Evolutionary conservation across 345 rosid genomes (phyloP), one percentile per base, ranked within the genome.

Genomic region (Camelina laxa): DNA sequence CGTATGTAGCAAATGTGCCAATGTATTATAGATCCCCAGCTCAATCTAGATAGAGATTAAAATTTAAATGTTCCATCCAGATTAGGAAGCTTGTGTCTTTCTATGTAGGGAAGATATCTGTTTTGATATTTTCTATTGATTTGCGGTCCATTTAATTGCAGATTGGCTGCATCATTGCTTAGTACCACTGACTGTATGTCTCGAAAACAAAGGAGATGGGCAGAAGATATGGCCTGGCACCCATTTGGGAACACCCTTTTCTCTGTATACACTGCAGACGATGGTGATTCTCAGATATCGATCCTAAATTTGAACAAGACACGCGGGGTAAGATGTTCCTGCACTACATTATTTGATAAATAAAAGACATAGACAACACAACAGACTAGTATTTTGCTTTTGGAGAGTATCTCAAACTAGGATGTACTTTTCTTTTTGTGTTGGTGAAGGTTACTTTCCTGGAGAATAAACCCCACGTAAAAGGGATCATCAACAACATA

Each of bases 201-300:
- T 73, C 80, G 83, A 35, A 74, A 77, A 77, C 87, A 88, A 69
- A 85, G 90, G 80, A 89, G 92, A 81, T 94, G 98, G 97, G 96
- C 91, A 45, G 98, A 94, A 85, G 98, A 94, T 81, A 79, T 90
- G 63, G 88, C 91, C 20, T 94, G 97, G 98, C 96, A 91, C 75
- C 98, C 97, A 47, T 72, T 77, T 1, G 97, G 98, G 75, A 73
- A 87, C 82, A 84, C 88, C 76, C 74, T 94, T 62, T 79, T 90
- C 69, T 84, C 80, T 69, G 86, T 77, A 65, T 90, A 89, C 73
- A 82, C 82, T 72, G 97, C 95, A 39, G 97, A 94, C 72, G 81
- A 82, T 51, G 88, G 87, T 9, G 97, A 94, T 75, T 86, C 92
- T 74, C 98, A 94, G 82, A 87, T 94, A 77, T 89, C 98, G 5